Evolutionary conservation across 306 rosid genomes (phyloP).

Genomic region (Quercus variabilis): DNA sequence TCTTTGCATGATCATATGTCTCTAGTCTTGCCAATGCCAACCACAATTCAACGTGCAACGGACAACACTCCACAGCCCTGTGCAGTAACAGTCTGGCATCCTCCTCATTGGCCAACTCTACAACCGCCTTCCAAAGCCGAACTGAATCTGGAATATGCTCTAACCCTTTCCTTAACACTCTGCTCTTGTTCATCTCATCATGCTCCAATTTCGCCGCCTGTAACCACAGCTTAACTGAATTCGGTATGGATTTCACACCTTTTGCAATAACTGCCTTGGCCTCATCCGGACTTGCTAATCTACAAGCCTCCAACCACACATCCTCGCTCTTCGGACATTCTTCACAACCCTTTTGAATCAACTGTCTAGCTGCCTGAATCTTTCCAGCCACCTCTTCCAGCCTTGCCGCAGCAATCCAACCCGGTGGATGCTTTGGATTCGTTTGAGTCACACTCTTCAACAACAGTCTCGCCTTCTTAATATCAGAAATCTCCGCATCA

Average conservation of each 20-base stretch:
- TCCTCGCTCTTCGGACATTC: slow-evolving; percentile 89
- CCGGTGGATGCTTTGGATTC: slow-evolving; percentile 84
- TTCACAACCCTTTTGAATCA: slow-evolving; percentile 84
- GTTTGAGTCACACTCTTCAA: slow-evolving; percentile 86
- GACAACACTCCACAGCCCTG: slow-evolving; percentile 88
- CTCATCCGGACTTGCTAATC: slow-evolving; percentile 80
- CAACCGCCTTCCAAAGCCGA: slow-evolving; percentile 92
- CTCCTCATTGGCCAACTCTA: slow-evolving; percentile 85
- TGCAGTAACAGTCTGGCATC: slow-evolving; percentile 85
- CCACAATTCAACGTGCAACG: slow-evolving; percentile 90
- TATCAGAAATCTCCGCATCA: slow-evolving; percentile 87
- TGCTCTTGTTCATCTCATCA: slow-evolving; percentile 62
- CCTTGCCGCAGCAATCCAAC: slow-evolving; percentile 93
- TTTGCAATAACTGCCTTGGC: slow-evolving; percentile 82
- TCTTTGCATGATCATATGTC: slow-evolving; percentile 75
- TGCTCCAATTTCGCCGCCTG: slow-evolving; percentile 81
- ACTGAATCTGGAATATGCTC: slow-evolving; percentile 90
- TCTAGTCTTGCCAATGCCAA: slow-evolving; percentile 88
- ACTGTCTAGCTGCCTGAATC: slow-evolving; percentile 73
- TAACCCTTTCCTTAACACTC: slow-evolving; percentile 84
- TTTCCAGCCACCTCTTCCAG: slow-evolving; percentile 87
- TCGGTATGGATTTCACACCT: slow-evolving; percentile 76
- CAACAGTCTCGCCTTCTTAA: slow-evolving; percentile 76
- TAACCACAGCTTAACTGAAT: slow-evolving; percentile 85
- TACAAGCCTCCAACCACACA: slow-evolving; percentile 91